Conservation (phyloP, 768 basidiomycete species). For the Leucocoprinus sp. region DNA sequence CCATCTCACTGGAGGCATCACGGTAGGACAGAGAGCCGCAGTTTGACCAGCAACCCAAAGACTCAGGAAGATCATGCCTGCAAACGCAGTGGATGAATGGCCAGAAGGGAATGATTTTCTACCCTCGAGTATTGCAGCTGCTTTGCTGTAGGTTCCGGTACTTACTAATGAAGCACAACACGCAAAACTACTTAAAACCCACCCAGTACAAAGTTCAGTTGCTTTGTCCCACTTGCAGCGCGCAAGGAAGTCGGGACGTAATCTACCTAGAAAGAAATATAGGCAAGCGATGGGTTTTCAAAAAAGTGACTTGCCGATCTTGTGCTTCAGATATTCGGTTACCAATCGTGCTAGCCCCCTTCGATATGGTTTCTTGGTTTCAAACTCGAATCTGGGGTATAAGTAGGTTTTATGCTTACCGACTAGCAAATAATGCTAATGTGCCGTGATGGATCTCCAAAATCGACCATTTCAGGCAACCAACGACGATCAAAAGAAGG, state of each 20-base stretch:
- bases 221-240: conserved; percentile 54
- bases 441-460: conserved; percentile 51
- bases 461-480: conserved; percentile 34
- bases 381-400: background rate
- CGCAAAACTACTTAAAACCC: conserved; percentile 5
- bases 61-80: conserved; percentile 55
- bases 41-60: conserved; percentile 61
- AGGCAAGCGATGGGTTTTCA: background rate
- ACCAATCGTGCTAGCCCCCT: conserved; percentile 41
- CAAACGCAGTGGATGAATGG: conserved; percentile 59
- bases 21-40: conserved; percentile 33
- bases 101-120: conserved; percentile 63
- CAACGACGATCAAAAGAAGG: conserved; percentile 27
- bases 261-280: conserved; percentile 27
- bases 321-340: conserved; percentile 47
- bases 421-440: conserved; percentile 37
- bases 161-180: conserved; percentile 1
- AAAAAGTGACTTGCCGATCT: conserved; percentile 34
- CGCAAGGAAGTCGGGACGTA: conserved; percentile 61
- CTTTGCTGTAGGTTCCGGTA: conserved; percentile 21
- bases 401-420: conserved; percentile 20
- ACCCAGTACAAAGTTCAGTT: conserved; percentile 49
- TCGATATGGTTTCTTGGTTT: background rate
- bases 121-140: conserved; percentile 35
- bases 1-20: conserved; percentile 32